Evolutionary conservation across 2,329 filamentous ascomycete genomes (phyloP).

Genomic region (Escovopsis sp.): DNA sequence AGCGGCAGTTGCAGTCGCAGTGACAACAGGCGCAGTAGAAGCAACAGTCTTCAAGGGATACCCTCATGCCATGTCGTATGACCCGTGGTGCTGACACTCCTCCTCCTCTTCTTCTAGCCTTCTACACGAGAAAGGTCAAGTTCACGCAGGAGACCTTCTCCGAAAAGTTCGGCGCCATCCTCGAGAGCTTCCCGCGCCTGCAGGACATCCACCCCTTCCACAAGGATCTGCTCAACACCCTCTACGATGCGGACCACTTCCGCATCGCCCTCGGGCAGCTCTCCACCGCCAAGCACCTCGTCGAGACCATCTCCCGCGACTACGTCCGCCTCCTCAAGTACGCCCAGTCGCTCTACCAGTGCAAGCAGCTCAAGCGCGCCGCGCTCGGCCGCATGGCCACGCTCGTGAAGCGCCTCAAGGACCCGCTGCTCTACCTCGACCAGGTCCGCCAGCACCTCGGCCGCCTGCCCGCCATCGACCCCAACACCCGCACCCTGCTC

Average conservation of each 20-base stretch:
- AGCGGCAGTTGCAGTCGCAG: no score
- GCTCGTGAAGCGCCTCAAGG: constrained; percentile 85
- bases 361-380: constrained; percentile 95
- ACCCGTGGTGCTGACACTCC: background rate
- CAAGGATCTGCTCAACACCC: constrained; percentile 71
- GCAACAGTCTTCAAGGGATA: no score
- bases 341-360: constrained; percentile 92
- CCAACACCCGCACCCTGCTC: constrained; percentile 86
- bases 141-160: constrained; percentile 94
- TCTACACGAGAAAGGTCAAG: constrained; percentile 97
- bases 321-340: constrained; percentile 90
- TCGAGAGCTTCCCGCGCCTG: constrained; percentile 84
- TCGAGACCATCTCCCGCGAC: constrained; percentile 90
- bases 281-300: constrained; percentile 87
- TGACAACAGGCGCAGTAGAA: no score
- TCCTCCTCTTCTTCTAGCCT: constrained; percentile 32
- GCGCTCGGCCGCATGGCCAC: constrained; percentile 97
- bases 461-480: constrained; percentile 95
- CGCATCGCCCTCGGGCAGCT: constrained; percentile 91
- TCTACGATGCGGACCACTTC: constrained; percentile 98
- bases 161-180: constrained; percentile 80
- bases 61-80: no score
- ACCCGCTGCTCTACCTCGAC: constrained; percentile 87
- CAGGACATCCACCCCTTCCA: constrained; percentile 94
- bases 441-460: constrained; percentile 86